Base-by-base conservation (phyloP, 1,139 yeast species). In the Yamadazyma diddensiae region DNA sequence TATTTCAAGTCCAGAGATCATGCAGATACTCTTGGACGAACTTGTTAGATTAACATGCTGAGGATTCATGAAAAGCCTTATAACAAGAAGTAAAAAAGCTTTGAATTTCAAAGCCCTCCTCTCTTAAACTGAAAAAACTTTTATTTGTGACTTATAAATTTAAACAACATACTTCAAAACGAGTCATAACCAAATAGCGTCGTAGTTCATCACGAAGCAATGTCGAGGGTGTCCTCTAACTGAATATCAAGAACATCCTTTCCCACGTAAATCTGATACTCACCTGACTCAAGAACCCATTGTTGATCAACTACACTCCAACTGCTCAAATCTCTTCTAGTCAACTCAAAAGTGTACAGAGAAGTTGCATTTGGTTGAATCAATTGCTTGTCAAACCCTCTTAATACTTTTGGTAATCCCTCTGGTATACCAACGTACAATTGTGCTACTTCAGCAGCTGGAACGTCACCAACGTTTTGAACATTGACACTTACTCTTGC, bases 221-320 rank as follows among this genome's bases (percentile, higher is more conserved):
- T n/a, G n/a, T n/a, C n/a, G n/a, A n/a, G n/a, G 5, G 25, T 12
- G 11, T 28, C 42, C 10, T 33, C 29, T 22, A 38, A 28, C 26
- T 30, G 42, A 19, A 36, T 38, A 24, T 39, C 43, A 13, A 22
- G 15, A 7, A 29, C 31, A 17, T 23, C 27, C 12, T 29, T 29
- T 15, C 31, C 31, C 21, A 46, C 39, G 21, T 41, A 45, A 13
- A 44, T 28, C 29, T 37, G 37, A 42, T 44, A 46, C 1, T 43
- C 36, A 3, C 50, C 50, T 4, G 41, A 38, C 26, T 46, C 44
- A 12, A 44, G 36, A 24, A 46, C 39, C 50, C 50, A 46, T 32
- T 46, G 49, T 32, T 46, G 46, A 27, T 37, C 29, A 7, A 24
- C 37, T 6, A 46, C 31, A 25, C 42, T 46, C 50, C 50, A 46